Evolutionary conservation across 208 protist species (phyloP).

Genomic region (Blastocrithidia nonstop): DNA sequence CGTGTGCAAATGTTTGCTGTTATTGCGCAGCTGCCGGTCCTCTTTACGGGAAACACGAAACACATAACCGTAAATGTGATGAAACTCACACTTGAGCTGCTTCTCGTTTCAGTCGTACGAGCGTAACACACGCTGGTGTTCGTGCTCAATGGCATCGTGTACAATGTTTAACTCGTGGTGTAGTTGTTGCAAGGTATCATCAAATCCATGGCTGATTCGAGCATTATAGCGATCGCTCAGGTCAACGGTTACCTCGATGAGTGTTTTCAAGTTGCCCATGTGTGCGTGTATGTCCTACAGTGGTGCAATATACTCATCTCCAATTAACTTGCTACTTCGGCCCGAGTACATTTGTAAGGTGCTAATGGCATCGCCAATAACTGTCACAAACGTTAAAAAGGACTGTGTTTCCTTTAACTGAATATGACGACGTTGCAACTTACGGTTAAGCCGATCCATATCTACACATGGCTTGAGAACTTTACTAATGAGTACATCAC

Average conservation of each 20-base stretch:
- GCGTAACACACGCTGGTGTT: constrained; percentile 40
- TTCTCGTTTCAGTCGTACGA: constrained; percentile 76
- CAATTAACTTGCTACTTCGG: constrained; percentile 50
- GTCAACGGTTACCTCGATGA: constrained; percentile 75
- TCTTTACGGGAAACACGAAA: constrained; percentile 86
- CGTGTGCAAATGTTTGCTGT: constrained; percentile 52
- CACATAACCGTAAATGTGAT: constrained; percentile 77
- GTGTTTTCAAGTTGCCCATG: constrained; percentile 55
- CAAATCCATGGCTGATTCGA: constrained; percentile 89
- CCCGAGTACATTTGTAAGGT: constrained; percentile 55
- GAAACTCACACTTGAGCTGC: constrained; percentile 85
- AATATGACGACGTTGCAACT: constrained; percentile 72
- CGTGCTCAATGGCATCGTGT: constrained; percentile 58
- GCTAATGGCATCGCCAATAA: constrained; percentile 30
- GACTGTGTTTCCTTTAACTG: constrained; percentile 78
- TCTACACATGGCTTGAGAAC: constrained; percentile 86
- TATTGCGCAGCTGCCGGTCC: constrained; percentile 75
- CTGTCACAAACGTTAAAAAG: constrained; percentile 71
- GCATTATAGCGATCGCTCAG: constrained; percentile 48
- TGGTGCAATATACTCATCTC: constrained; percentile 70
- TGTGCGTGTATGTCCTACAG: constrained; percentile 77
- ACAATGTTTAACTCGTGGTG: constrained; percentile 48
- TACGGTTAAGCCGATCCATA: constrained; percentile 86
- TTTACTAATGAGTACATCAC: constrained; percentile 61
- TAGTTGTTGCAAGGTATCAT: constrained; percentile 84